Percentiles rank a stretch among this genome's conserved stretches.
These are phyloP conservation scores for Aegilops bicornis DNA, from an alignment of 176 grass and related monocot species.

Conservation along the genomic window DNA sequence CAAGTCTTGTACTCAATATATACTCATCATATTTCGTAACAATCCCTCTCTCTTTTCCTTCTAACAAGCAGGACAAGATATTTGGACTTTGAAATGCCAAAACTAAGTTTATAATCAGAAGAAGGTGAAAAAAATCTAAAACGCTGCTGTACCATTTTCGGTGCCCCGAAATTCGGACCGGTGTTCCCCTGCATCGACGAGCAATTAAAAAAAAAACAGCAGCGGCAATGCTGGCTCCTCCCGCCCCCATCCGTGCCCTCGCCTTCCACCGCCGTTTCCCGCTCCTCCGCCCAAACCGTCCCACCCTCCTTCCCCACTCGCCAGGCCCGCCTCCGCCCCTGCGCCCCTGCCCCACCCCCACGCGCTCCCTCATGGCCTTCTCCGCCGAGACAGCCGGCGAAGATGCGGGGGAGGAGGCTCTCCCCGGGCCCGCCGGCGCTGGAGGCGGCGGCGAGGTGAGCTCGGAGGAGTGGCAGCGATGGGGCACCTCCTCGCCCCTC, in stretches of 20 bases:
- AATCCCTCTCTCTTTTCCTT: too few species aligned
- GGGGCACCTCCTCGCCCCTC: slow-evolving; percentile 76
- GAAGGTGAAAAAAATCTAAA: not conserved
- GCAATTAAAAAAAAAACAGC: slow-evolving; percentile 15
- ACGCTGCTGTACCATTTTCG: not conserved
- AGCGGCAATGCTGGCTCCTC: slow-evolving; percentile 35
- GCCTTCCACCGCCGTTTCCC: slow-evolving; percentile 31
- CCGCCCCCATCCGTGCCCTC: slow-evolving; percentile 33
- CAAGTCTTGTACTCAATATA: too few species aligned
- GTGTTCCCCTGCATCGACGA: not conserved
- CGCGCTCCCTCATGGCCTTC: slow-evolving; percentile 27
- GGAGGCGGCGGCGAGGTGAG: slow-evolving; percentile 34
- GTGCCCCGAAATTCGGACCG: not conserved
- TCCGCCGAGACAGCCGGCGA: slow-evolving; percentile 26
- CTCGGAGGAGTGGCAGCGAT: slow-evolving; percentile 65
- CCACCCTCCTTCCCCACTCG: slow-evolving; percentile 4
- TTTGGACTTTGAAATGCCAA: not conserved
- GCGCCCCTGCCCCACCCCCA: not conserved
- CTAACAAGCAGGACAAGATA: too few species aligned
- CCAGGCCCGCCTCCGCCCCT: not conserved
- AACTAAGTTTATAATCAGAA: not conserved
- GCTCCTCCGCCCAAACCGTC: not conserved
- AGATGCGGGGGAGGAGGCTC: slow-evolving; percentile 23
- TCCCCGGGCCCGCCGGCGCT: not conserved
- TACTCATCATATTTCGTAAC: too few species aligned